Percentiles rank a stretch among this genome's conserved stretches.
These are phyloP conservation scores for Floccularia luteovirens DNA, from an alignment of 768 basidiomycete genomes.

Conservation along the genomic window DNA sequence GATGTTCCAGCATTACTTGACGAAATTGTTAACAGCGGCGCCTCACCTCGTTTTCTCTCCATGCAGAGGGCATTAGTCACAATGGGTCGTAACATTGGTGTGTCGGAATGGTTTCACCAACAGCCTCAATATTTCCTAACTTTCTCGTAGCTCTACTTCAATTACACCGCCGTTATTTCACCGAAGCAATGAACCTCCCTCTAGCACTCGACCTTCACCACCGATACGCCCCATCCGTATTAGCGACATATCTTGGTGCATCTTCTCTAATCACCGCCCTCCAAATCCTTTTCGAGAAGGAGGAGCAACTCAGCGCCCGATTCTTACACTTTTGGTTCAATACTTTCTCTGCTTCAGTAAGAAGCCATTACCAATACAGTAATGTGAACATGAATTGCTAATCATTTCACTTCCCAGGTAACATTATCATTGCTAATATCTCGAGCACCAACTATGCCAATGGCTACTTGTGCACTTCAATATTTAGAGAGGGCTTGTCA, in stretches of 20 bases:
- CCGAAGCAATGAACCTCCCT: constrained; percentile 49
- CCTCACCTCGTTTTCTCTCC: constrained; percentile 40
- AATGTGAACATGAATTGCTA: neutral
- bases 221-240: constrained; percentile 59
- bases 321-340: constrained; percentile 75
- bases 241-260: constrained; percentile 59
- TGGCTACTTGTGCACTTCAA: constrained; percentile 52
- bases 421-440: constrained; percentile 59
- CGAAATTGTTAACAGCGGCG: constrained; percentile 24
- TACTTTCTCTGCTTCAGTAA: constrained; percentile 62
- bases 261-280: constrained; percentile 51
- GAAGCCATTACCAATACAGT: constrained; percentile 15
- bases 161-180: constrained; percentile 61
- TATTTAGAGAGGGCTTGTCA: constrained; percentile 52
- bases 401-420: constrained; percentile 26
- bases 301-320: constrained; percentile 54
- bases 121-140: too few relatives aligned
- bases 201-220: constrained; percentile 52
- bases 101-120: constrained; percentile 8
- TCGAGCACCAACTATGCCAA: constrained; percentile 49
- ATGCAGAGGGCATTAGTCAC: constrained; percentile 61
- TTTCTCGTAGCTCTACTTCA: constrained; percentile 48
- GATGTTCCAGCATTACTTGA: constrained; percentile 42
- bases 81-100: constrained; percentile 59
- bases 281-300: constrained; percentile 46